Evolutionary conservation across 495 filamentous ascomycete genomes (phyloP), one percentile per base, ranked within the genome.

Genomic region (Mytilinidion resinicola): DNA sequence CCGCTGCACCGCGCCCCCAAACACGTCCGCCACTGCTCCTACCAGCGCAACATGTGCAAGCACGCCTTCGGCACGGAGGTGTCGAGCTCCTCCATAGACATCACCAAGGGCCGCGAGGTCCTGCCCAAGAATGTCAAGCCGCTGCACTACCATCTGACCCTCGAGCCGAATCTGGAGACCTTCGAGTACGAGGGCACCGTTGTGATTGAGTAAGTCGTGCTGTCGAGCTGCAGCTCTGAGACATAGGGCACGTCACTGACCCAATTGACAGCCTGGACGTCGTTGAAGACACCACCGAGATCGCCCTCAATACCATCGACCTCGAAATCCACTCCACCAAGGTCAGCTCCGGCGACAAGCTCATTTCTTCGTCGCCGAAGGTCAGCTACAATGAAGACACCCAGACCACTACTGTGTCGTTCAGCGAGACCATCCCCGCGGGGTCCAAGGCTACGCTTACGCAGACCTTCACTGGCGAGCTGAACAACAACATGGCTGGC

Each of bases 281-380:
- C 37, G 77, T 79, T 56, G 89, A 96, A 68, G 87, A 93, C 63
- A 87, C 89, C 60, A 89, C 78, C 62, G 90, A 88, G 21, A 85
- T 98, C 67, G 84, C 90, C 37, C 82, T 98, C 61, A 95, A 98
- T 72, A 85, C 88, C 52, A 76, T 90, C 62, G 87, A 96, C 65
- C 78, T 98, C 63, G 83, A 92, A 21, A 88, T 96, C 63, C 84
- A 92, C 69, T 83, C 77, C 57, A 87, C 86, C 61, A 82, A 79
- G 46, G 73, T 98, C 64, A 76, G 71, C 15, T 79, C 78, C 36
- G 82, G 72, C 33, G 78, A 76, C 8, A 73, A 75, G 11, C 46
- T 68, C 77, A 78, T 85, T 56, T 76, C 78, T 67, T 77, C 81
- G 30, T 77, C 78, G 25, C 80, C 82, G 5, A 66, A 75, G 12